Conservation (phyloP, 345 rosid species). For the Salix caprea region DNA sequence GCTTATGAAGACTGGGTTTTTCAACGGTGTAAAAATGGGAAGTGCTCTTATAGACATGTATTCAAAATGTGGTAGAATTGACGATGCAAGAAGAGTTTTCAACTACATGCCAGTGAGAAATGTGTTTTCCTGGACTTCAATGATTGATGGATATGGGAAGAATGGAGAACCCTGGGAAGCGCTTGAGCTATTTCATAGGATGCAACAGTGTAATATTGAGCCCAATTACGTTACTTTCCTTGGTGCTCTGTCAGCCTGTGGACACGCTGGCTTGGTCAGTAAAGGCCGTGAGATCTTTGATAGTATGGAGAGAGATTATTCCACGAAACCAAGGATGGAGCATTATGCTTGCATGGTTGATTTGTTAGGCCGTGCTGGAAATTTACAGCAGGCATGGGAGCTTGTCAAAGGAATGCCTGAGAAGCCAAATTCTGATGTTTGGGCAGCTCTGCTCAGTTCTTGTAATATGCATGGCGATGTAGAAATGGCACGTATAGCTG, state of each 20-base stretch:
- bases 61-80: constrained; percentile 71
- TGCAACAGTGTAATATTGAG: constrained; percentile 44
- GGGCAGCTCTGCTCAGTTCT: constrained; percentile 86
- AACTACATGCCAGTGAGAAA: constrained; percentile 60
- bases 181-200: constrained; percentile 54
- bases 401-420: constrained; percentile 58
- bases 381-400: constrained; percentile 55
- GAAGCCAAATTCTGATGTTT: constrained; percentile 75
- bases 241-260: constrained; percentile 80
- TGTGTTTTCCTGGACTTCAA: constrained; percentile 88
- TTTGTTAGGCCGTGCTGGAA: constrained; percentile 80
- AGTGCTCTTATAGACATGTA: constrained; percentile 92
- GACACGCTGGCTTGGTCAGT: constrained; percentile 70
- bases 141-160: constrained; percentile 97
- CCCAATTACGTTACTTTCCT: constrained; percentile 85
- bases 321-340: constrained; percentile 72
- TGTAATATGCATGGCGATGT: constrained; percentile 60
- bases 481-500: constrained; percentile 66
- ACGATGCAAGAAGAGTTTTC: constrained; percentile 58
- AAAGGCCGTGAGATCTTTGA: constrained; percentile 66
- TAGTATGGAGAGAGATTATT: constrained; percentile 71
- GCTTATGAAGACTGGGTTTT: constrained; percentile 51
- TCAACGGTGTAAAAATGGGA: constrained; percentile 57
- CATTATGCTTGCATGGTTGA: constrained; percentile 95
- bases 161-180: constrained; percentile 72